phyloP scores from a whole-genome alignment of 306 rosid genomes.

The Cyamopsis tetragonoloba region DNA sequence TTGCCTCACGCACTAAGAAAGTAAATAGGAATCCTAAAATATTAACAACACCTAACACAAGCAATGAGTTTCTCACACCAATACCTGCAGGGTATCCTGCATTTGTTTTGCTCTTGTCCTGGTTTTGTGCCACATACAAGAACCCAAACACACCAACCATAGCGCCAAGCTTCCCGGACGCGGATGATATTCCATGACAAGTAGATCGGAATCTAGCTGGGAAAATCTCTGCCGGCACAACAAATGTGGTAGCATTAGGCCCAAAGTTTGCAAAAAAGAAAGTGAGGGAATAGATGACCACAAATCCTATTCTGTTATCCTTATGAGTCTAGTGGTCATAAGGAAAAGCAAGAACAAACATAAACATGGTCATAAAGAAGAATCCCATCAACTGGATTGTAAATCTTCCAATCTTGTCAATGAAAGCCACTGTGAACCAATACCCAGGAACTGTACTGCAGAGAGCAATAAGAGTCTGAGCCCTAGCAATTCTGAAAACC shows the following conservation, averaged over 20 bases:
- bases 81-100: constrained; percentile 76
- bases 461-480: constrained; percentile 71
- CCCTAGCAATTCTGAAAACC: constrained; percentile 55
- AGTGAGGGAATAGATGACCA: background rate
- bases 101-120: constrained; percentile 51
- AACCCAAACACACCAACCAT: constrained; percentile 76
- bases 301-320: background rate
- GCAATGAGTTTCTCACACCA: constrained; percentile 54
- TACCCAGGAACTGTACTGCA: constrained; percentile 83
- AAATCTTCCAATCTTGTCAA: constrained; percentile 70
- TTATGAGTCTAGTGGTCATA: background rate
- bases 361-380: background rate
- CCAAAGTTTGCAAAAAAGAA: background rate
- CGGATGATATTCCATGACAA: constrained; percentile 77
- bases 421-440: constrained; percentile 68
- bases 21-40: constrained; percentile 58
- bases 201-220: constrained; percentile 68
- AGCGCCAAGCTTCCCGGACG: constrained; percentile 71
- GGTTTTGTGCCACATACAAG: constrained; percentile 64
- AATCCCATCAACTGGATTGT: constrained; percentile 40
- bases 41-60: constrained; percentile 45
- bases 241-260: background rate
- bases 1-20: constrained; percentile 69
- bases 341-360: background rate
- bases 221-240: constrained; percentile 18